Base-by-base conservation (phyloP, 345 rosid genomes). In the Isatis tinctoria region DNA sequence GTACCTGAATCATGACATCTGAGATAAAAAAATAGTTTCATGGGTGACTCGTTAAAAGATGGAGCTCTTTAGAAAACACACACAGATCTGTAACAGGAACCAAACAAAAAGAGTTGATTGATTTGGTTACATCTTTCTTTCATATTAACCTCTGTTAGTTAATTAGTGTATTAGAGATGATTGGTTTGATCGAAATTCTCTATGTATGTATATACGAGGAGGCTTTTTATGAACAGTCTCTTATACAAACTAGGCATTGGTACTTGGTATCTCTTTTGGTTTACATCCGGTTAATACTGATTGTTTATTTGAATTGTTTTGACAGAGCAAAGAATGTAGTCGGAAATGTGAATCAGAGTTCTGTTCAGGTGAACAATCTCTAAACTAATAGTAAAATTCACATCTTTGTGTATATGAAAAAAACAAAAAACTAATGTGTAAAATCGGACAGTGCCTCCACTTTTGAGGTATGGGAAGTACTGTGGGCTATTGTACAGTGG, bases 401-500 rank as follows among this genome's bases (percentile, higher is more conserved):
- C 8, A 18, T 36, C 16, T 10, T 16, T 49, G 4, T 44, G 20
- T 62, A 20, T 26, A 65, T 73, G n/a, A 37, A 10, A 6, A 59
- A 32, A 37, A 45, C 52, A 17, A n/a, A 22, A 13, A 8, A 6
- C 8, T 26, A 5, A 64, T 59, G 6, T 62, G 27, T 67, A 24
- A 61, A 28, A 26, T 20, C 24, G 18, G 6, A 58, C 80, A 88
- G 97, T 90, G 77, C 97, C 99, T 6, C 98, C 97, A 52, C 80
- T 95, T 30, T 53, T 92, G 78, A 87, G 99, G 77, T 92, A 95
- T 75, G 98, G 96, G 0, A 95, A 95, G 86, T 92, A 90, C 27
- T 95, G 98, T 40, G 97, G 99, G 51, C 80, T 92, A 4, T 35
- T 92, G 6, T 95, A 90, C 79, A 90, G 92, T 64, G 97, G 97